phyloP scores from a whole-genome alignment of 2,329 filamentous ascomycete genomes.

The Colletotrichum truncatum region DNA sequence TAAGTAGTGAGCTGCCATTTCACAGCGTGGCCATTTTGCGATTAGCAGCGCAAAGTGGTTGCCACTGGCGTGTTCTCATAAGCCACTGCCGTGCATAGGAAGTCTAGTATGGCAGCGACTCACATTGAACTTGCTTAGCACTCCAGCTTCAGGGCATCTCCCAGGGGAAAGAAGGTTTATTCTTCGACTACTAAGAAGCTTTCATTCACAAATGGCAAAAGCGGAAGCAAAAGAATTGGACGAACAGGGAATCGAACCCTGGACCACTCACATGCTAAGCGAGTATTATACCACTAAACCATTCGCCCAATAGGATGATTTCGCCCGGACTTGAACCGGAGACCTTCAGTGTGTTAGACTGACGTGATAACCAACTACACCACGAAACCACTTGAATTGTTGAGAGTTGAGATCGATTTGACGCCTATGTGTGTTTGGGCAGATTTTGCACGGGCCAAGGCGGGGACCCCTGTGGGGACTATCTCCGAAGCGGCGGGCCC shows the following conservation, averaged over 20 bases:
- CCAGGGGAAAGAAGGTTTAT: too few species aligned
- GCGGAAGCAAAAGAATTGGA: slow-evolving; percentile 5
- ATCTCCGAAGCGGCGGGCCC: too few species aligned
- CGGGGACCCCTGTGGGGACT: too few species aligned
- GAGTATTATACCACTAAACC: slow-evolving; percentile 31
- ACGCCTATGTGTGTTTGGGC: neutral
- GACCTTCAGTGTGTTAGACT: slow-evolving; percentile 48
- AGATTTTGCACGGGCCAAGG: too few species aligned
- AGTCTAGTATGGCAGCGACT: too few species aligned
- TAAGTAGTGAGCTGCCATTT: too few species aligned
- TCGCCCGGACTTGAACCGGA: slow-evolving; percentile 31
- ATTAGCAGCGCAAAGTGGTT: neutral
- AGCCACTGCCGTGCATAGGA: too few species aligned
- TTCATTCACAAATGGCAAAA: neutral
- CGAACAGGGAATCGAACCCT: slow-evolving; percentile 30
- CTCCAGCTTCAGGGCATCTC: too few species aligned
- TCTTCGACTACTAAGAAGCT: too few species aligned
- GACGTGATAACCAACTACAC: slow-evolving; percentile 58
- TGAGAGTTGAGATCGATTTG: rapidly evolving
- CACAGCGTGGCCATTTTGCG: too few species aligned
- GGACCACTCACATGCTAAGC: slow-evolving; percentile 31
- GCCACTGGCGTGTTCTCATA: neutral
- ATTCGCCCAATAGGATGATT: slow-evolving; percentile 16
- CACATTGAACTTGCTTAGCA: too few species aligned
- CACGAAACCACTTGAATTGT: slow-evolving; percentile 39